Evolutionary conservation across 805 yeast genomes (phyloP), one percentile per base, ranked within the genome.

Genomic region (Debaryomyces maramus): DNA sequence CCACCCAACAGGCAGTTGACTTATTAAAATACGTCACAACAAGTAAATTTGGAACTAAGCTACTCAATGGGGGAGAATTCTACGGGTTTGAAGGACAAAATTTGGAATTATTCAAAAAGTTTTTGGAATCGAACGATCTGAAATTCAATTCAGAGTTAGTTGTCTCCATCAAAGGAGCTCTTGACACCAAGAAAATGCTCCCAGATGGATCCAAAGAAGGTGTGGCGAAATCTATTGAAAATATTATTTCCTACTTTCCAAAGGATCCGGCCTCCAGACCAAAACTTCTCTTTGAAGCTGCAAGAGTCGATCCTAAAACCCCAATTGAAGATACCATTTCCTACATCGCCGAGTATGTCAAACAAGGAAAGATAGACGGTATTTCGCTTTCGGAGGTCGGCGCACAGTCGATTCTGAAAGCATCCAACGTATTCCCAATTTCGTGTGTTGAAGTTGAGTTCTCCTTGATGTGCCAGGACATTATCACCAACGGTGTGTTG

Each of bases 41-140:
- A 24, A 82, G 84, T 19, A 45, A 70, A 61, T 52, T 58, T 44
- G 70, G 80, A 45, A 67, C 77, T 60, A 62, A 61, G 8, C 73
- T 83, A 43, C 65, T 85, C 60, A 87, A 87, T 53, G 81, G 80
- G 19, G 93, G 93, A 43, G 93, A 83, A 52, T 86, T 88, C 55
- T 88, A 88, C 52, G 95, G 95, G 11, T 44, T 60, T 0, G 64
- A 68, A 35, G 51, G 52, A 34, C 61, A 65, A 44, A 86, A 85
- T 53, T 65, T 88, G 65, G 62, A 73, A 50, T 70, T 78, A 40
- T 57, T 86, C 29, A 65, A 73, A 34, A 74, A 70, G 6, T 88
- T 84, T 55, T 77, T 85, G 50, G 69, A 55, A 24, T 22, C 45
- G 6, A 50, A 66, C 46, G 67, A 75, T 44, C 85, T 88, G 2